These are phyloP conservation scores for Ammopiptanthus mongolicus DNA, from an alignment of 306 rosid species.

Conservation along the genomic window DNA sequence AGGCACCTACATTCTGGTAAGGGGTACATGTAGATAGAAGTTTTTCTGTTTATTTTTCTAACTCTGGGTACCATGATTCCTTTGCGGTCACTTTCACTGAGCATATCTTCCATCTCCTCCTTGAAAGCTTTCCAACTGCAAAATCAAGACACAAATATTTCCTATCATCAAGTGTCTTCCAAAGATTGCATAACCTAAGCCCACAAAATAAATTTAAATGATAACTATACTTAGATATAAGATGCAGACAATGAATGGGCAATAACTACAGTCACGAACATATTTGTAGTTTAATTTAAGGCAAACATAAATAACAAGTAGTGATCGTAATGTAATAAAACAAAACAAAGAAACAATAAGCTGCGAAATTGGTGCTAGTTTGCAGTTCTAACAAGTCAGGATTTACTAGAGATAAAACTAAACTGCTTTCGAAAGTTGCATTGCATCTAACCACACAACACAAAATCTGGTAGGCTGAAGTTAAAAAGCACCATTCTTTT, in stretches of 20 bases:
- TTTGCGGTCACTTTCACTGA: slow-evolving; percentile 82
- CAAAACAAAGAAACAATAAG: not conserved
- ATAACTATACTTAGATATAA: not conserved
- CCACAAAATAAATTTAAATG: not conserved
- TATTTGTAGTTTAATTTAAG: not conserved
- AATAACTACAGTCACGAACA: not conserved
- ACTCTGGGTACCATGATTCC: slow-evolving; percentile 88
- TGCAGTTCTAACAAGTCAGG: not conserved
- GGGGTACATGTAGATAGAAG: slow-evolving; percentile 86
- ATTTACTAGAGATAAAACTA: not conserved
- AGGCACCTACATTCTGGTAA: slow-evolving; percentile 94
- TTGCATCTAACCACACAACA: not conserved
- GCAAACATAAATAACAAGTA: slow-evolving; percentile 4
- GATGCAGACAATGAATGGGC: slow-evolving; percentile 1
- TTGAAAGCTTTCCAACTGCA: slow-evolving; percentile 86
- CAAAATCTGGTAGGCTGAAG: not conserved
- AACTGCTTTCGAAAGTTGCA: not conserved
- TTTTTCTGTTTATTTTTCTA: slow-evolving; percentile 79
- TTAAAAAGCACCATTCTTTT: not conserved
- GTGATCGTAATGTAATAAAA: not conserved
- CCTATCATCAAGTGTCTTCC: slow-evolving; percentile 14
- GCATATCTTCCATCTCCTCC: slow-evolving; percentile 81
- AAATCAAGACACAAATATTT: slow-evolving; percentile 21
- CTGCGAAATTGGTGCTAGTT: not conserved
- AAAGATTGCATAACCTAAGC: slow-evolving; percentile 5